These are phyloP conservation scores for Staphylotrichum longicolle DNA, from an alignment of 495 filamentous ascomycete species.

Conservation along the genomic window DNA sequence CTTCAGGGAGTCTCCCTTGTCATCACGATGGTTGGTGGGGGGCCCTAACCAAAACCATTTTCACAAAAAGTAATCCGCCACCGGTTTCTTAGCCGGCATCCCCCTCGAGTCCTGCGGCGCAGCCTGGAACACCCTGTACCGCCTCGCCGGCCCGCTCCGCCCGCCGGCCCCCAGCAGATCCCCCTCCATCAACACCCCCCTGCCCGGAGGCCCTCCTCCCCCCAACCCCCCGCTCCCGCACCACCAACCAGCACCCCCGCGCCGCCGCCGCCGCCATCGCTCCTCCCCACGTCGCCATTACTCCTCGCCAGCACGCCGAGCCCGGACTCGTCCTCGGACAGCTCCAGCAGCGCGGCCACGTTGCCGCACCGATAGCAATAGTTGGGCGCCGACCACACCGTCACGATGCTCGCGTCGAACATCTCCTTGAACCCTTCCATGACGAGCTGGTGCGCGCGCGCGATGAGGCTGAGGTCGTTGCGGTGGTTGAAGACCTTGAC, in stretches of 20 bases:
- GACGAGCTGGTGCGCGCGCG: conserved; percentile 92
- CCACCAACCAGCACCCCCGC: conserved; percentile 1
- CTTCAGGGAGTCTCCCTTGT: neutral
- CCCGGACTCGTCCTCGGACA: conserved; percentile 78
- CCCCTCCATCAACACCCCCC: conserved; percentile 43
- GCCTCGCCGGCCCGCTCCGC: conserved; percentile 72
- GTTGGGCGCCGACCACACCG: conserved; percentile 95
- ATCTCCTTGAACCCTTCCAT: conserved; percentile 99
- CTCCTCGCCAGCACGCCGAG: conserved; percentile 72
- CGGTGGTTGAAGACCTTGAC: conserved; percentile 92
- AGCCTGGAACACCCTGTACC: conserved; percentile 95
- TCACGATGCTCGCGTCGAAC: conserved; percentile 93
- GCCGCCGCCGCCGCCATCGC: conserved; percentile 36
- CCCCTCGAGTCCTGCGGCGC: conserved; percentile 94
- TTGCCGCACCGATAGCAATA: conserved; percentile 99
- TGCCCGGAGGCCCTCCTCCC: conserved; percentile 8
- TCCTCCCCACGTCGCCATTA: conserved; percentile 72
- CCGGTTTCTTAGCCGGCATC: conserved; percentile 98
- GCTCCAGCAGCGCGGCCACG: conserved; percentile 90
- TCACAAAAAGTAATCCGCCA: conserved; percentile 92
- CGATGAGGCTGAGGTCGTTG: conserved; percentile 88
- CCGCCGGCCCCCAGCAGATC: conserved; percentile 31
- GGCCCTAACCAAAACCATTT: neutral
- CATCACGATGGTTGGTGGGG: neutral
- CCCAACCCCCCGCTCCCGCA: conserved; percentile 17